These are phyloP conservation scores for Heimioporus sp. DNA, from an alignment of 768 basidiomycete species.

Conservation along the genomic window DNA sequence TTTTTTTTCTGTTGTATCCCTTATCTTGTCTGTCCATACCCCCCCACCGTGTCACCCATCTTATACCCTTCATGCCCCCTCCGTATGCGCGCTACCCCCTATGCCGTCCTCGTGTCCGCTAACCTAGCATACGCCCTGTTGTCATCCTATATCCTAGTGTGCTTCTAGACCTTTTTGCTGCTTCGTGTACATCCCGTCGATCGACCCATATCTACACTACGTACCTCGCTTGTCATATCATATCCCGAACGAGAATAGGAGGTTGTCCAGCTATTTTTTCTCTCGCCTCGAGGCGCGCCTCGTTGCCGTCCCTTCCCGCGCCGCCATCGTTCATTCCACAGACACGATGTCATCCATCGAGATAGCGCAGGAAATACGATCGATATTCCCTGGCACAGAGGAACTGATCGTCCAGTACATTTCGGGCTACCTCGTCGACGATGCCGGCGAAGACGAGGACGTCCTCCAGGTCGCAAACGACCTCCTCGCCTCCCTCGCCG, in stretches of 20 bases:
- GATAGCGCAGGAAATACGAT: slow-evolving; percentile 77
- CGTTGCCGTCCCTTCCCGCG: too few relatives aligned
- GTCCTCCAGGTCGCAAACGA: slow-evolving; percentile 72
- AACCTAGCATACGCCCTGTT: too few relatives aligned
- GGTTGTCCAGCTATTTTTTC: background rate
- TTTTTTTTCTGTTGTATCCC: slow-evolving; percentile 22
- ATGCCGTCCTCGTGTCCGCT: too few relatives aligned
- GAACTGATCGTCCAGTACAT: slow-evolving; percentile 86
- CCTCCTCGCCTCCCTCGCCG: slow-evolving; percentile 75
- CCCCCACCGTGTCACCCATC: background rate
- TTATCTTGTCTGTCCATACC: slow-evolving; percentile 19
- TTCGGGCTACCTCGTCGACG: slow-evolving; percentile 84
- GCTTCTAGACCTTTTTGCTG: slow-evolving; percentile 15
- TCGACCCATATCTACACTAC: slow-evolving; percentile 16
- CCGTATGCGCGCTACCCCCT: slow-evolving; percentile 11
- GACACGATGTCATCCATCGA: slow-evolving; percentile 64
- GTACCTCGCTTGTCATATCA: slow-evolving; percentile 14
- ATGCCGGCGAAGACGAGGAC: slow-evolving; percentile 86
- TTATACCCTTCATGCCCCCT: slow-evolving; percentile 19
- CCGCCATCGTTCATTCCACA: background rate
- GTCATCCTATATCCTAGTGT: too few relatives aligned
- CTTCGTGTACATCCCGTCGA: slow-evolving; percentile 7
- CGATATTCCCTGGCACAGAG: slow-evolving; percentile 70
- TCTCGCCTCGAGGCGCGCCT: background rate
- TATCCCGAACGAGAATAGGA: background rate